Evolutionary conservation across 2,329 filamentous ascomycete genomes (phyloP), one percentile per base, ranked within the genome.

Genomic region (Talaromyces sp.): DNA sequence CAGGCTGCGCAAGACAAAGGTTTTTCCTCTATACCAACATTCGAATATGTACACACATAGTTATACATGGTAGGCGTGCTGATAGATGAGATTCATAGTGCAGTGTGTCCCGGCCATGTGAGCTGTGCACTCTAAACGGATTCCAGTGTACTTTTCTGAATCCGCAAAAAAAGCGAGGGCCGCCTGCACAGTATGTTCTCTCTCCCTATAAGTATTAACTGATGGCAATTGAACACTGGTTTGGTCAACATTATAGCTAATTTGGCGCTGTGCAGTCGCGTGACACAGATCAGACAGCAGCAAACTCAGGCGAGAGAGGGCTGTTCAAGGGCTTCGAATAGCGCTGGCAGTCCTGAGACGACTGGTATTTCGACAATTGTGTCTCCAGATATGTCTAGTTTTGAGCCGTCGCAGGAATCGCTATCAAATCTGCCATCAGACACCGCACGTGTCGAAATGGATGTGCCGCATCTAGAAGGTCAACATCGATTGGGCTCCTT

Each of bases 91-190:
- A 29, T 4, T 29, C 17, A 62, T 64, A 76, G 67, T 78, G 76
- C 58, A 76, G 75, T 60, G 68, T 78, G 59, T 71, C 70, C 14
- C 70, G 72, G 41, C 75, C 75, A 35, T 77, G 75, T 58, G 70
- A 69, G 55, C 70, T 70, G 35, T 78, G 76, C 61, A 64, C 70
- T n/a, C 68, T 68, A 3, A 74, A 73, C 66, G 73, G 73, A 13
- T 72, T 77, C 59, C 69, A 72, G 13, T 78, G 76, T 63, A 77
- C 75, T 7, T 78, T 75, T 61, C 70, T 77, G 43, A 70, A 73
- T 51, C 74, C 74, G 7, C 74, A 77, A 60, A 78, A 77, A 63
- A 77, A 77, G 59, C 70, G 76, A 51, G 76, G 76, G 4, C 65
- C 76, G 43, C 69, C 71, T 27, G 71, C 70, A 58, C 70, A 73